Conservation (phyloP, 352 stramenopile species). For the Blastocystis sp. region DNA sequence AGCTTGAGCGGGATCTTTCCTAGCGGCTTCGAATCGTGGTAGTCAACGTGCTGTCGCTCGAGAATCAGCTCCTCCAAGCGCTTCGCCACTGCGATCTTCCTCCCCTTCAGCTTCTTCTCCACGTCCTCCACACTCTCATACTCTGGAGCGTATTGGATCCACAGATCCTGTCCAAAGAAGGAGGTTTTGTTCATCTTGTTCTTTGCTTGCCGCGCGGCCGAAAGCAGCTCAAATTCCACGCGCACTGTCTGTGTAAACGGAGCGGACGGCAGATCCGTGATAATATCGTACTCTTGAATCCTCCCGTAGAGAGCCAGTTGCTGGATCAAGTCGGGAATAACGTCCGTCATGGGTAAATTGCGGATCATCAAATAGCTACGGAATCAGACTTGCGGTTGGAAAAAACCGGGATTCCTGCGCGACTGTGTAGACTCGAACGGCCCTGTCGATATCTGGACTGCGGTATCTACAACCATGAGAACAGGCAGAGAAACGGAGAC, state of each 20-base stretch:
- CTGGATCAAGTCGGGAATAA: conserved; percentile 49
- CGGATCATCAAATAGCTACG: conserved; percentile 63
- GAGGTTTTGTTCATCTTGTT: conserved; percentile 64
- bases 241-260: conserved; percentile 62
- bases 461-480: conserved; percentile 53
- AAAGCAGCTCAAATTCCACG: conserved; percentile 55
- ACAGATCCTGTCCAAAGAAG: conserved; percentile 63
- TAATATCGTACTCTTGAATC: conserved; percentile 56
- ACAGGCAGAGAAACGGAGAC: not conserved
- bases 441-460: conserved; percentile 33
- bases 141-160: conserved; percentile 63
- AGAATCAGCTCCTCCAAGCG: conserved; percentile 48
- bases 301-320: conserved; percentile 56
- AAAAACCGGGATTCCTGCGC: conserved; percentile 55
- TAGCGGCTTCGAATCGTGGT: conserved; percentile 20
- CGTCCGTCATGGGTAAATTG: conserved; percentile 49
- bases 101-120: conserved; percentile 13
- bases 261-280: conserved; percentile 32
- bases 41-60: conserved; percentile 11
- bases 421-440: conserved; percentile 53
- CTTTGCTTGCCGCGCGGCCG: conserved; percentile 44
- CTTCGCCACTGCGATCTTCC: conserved; percentile 20
- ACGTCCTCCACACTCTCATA: conserved; percentile 36
- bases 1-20: not conserved
- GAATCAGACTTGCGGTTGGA: not conserved